These are phyloP conservation scores for Coemansia erecta DNA, from an alignment of 192 early-diverging fungal genomes.

Conservation along the genomic window DNA sequence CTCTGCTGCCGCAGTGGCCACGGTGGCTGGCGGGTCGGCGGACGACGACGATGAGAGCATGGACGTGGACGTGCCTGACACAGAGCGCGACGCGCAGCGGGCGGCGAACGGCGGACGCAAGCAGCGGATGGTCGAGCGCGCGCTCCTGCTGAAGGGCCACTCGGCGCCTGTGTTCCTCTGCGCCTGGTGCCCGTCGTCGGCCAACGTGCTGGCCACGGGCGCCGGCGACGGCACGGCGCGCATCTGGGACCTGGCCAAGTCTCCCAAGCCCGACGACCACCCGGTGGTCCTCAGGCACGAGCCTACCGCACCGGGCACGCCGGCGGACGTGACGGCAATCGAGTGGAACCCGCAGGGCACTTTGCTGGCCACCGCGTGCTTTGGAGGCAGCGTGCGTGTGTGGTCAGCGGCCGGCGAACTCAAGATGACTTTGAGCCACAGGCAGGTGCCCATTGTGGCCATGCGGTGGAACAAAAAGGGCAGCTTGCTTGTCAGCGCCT, in stretches of 20 bases:
- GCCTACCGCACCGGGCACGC: conserved; percentile 24
- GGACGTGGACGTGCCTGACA: conserved; percentile 2
- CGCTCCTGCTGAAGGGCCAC: conserved; percentile 64
- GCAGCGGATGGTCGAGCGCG: conserved; percentile 39
- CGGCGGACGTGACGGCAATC: conserved; percentile 76
- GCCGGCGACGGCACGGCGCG: conserved; percentile 83
- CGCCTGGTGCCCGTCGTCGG: conserved; percentile 73
- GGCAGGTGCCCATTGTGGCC: conserved; percentile 78
- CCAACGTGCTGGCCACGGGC: conserved; percentile 65
- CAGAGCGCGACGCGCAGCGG: not conserved
- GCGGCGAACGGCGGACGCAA: conserved; percentile 14
- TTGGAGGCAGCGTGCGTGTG: conserved; percentile 80
- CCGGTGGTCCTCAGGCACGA: conserved; percentile 61
- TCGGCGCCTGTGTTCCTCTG: conserved; percentile 71
- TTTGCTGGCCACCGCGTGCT: conserved; percentile 70
- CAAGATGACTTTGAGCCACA: conserved; percentile 60
- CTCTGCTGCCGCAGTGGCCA: not conserved
- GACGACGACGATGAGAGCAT: conserved; percentile 2
- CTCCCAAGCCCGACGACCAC: conserved; percentile 46
- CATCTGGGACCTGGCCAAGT: conserved; percentile 76
- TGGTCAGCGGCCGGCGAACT: conserved; percentile 72
- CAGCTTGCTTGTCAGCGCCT: conserved; percentile 68
- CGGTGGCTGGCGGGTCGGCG: not conserved
- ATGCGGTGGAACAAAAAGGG: conserved; percentile 86
- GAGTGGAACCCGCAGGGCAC: conserved; percentile 65